Base-by-base conservation (phyloP, 106 monocot genomes). In the Allium fistulosum region DNA sequence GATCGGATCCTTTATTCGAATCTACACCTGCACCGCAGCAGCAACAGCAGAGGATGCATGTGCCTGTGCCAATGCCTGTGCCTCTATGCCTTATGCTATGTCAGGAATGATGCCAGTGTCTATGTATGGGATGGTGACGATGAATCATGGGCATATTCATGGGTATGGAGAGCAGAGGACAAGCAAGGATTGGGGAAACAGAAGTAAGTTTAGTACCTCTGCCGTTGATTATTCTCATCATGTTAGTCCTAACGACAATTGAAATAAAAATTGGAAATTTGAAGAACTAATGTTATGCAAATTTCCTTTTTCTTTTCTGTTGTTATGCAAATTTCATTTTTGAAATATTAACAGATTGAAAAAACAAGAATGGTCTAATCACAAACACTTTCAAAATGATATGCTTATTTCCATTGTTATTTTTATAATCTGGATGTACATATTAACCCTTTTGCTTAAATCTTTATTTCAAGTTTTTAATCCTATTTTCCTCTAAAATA, bases 1-100 rank as follows among this genome's bases (percentile, higher is more conserved):
- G 81, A 6, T 70, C 82, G 58, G 84, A 90, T 59, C 83, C 79
- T 13, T 49, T 83, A 17, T 84, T 84, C 26, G 77, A 80, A 8
- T 79, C 86, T 0, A 72, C 74, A 9, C 81, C 86, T 0, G 81
- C 80, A 22, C 80, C 81, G 0, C 52, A 18, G 52, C 6, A 26
- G 62, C 9, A 1, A 2, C 48, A 4, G 0, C 66, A 67, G 51
- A 16, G 0, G 16, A 37, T n/a, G n/a, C n/a, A n/a, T n/a, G n/a
- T 15, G 66, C 47, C 64, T 2, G 48, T 48, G 15, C 16, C 64
- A 15, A 26, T 12, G 9, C 59, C 14, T 3, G 5, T 53, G 10
- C 51, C n/a, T n/a, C 51, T 11, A 61, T 65, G 15, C 81, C 78
- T 4, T 16, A 75, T 55, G 69, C 74, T 7, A 46, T 62, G 59